Conservation (phyloP, 1,284 basidiomycete genomes). For the Ganoderma lingzhi region DNA sequence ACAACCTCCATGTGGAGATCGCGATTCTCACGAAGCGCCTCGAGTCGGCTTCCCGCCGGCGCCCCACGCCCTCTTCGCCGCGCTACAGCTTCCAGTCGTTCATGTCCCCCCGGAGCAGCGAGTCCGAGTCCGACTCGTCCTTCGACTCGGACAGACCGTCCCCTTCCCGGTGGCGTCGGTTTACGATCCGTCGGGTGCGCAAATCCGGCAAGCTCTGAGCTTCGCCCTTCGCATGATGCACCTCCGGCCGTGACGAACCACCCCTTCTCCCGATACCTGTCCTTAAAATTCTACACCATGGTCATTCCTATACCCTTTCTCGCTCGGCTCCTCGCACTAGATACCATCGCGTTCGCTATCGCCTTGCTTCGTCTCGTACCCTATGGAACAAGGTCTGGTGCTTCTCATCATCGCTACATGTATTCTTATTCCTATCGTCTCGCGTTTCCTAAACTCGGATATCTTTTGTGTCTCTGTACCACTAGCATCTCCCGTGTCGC, state of each 20-base stretch:
- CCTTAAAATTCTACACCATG: neutral
- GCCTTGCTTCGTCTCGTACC: neutral
- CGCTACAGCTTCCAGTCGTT: neutral
- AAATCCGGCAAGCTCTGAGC: neutral
- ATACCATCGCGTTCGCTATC: neutral
- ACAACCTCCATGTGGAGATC: neutral
- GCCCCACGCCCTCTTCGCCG: neutral
- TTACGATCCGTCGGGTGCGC: neutral
- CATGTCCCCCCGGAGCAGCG: neutral
- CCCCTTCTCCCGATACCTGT: neutral
- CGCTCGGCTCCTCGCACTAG: neutral
- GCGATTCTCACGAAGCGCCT: neutral
- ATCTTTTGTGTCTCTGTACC: neutral
- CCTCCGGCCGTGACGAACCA: neutral
- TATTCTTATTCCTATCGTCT: neutral
- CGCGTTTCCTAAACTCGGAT: neutral
- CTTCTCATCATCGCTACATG: neutral
- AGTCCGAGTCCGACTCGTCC: neutral
- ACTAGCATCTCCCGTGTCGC: neutral
- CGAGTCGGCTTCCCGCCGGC: neutral
- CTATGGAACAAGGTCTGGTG: no score
- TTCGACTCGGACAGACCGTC: neutral
- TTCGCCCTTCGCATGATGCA: neutral
- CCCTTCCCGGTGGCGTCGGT: neutral
- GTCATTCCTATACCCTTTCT: neutral